phyloP scores from a whole-genome alignment of 2,329 filamentous ascomycete genomes.

The Alternaria sp. region DNA sequence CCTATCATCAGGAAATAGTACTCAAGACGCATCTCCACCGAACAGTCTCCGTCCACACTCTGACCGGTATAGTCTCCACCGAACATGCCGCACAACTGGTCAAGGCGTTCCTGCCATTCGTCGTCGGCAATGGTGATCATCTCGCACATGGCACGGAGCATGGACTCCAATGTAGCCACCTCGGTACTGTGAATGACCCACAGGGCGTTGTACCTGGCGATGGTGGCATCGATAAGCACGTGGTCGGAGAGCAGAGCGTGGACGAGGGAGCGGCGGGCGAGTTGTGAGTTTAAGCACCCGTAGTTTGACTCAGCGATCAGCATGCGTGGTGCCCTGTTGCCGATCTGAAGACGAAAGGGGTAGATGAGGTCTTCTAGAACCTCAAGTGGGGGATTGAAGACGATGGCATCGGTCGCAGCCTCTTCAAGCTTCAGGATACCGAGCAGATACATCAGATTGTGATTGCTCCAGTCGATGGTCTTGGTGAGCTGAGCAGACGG shows the following conservation, averaged over 20 bases:
- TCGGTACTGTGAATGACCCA: slow-evolving; percentile 15
- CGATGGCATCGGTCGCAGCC: slow-evolving; percentile 13
- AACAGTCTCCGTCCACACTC: slow-evolving; percentile 25
- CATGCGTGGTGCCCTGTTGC: slow-evolving; percentile 8
- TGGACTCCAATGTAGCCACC: slow-evolving; percentile 5
- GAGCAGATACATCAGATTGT: slow-evolving; percentile 32
- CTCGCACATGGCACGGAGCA: slow-evolving; percentile 26
- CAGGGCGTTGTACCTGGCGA: slow-evolving; percentile 25
- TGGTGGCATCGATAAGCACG: slow-evolving; percentile 1
- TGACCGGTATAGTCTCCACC: neutral
- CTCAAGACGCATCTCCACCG: slow-evolving; percentile 31
- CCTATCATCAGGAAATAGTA: slow-evolving; percentile 28
- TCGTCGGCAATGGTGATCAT: slow-evolving; percentile 24
- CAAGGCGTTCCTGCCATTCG: slow-evolving; percentile 23
- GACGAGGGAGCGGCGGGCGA: slow-evolving; percentile 25
- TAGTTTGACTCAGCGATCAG: slow-evolving; percentile 22
- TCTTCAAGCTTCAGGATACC: slow-evolving; percentile 24
- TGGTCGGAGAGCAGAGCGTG: slow-evolving; percentile 12
- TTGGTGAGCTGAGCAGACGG: neutral
- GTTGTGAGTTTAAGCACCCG: slow-evolving; percentile 2
- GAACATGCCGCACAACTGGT: slow-evolving; percentile 19
- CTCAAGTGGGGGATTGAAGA: slow-evolving; percentile 28
- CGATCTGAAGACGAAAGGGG: slow-evolving; percentile 26
- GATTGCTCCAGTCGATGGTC: slow-evolving; percentile 28
- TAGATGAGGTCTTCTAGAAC: slow-evolving; percentile 8